phyloP scores from a whole-genome alignment of 1,284 basidiomycete genomes.

The Coniophora puteana region DNA sequence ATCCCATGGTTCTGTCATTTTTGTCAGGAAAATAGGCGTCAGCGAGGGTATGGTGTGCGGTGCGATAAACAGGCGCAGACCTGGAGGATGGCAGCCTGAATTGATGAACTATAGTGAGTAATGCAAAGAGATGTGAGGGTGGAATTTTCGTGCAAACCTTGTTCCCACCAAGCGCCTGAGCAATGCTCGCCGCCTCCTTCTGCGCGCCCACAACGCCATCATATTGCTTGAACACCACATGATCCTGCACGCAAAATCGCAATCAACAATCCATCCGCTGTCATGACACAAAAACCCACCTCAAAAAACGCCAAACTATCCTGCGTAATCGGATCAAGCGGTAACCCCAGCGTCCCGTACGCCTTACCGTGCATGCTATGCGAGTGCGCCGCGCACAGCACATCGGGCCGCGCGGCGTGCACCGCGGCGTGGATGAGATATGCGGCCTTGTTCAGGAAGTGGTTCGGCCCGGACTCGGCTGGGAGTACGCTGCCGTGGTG shows the following conservation, averaged over 20 bases:
- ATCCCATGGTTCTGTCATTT: conserved; percentile 67
- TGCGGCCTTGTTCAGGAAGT: conserved; percentile 42
- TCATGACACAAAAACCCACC: conserved; percentile 7
- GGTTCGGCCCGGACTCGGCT: conserved; percentile 36
- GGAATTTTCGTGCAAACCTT: conserved; percentile 32
- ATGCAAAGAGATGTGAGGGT: no score
- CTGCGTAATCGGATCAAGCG: conserved; percentile 51
- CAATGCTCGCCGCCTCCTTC: conserved; percentile 56
- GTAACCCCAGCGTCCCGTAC: conserved; percentile 54
- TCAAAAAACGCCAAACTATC: conserved; percentile 46
- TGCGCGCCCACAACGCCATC: conserved; percentile 57
- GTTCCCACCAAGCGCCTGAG: conserved; percentile 45
- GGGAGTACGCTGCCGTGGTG: conserved; percentile 43
- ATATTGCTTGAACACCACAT: conserved; percentile 42
- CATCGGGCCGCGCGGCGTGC: conserved; percentile 58
- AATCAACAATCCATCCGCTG: conserved; percentile 15
- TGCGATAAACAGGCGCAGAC: conserved; percentile 6
- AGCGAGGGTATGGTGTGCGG: neutral
- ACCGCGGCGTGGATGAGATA: conserved; percentile 54
- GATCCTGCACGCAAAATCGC: conserved; percentile 22
- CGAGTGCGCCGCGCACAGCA: conserved; percentile 61
- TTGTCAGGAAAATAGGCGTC: no score
- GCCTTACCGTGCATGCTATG: conserved; percentile 63
- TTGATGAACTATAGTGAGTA: neutral
- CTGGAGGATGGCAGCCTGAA: conserved; percentile 22